phyloP scores from a whole-genome alignment of 306 rosid species.

The Cicer arietinum region DNA sequence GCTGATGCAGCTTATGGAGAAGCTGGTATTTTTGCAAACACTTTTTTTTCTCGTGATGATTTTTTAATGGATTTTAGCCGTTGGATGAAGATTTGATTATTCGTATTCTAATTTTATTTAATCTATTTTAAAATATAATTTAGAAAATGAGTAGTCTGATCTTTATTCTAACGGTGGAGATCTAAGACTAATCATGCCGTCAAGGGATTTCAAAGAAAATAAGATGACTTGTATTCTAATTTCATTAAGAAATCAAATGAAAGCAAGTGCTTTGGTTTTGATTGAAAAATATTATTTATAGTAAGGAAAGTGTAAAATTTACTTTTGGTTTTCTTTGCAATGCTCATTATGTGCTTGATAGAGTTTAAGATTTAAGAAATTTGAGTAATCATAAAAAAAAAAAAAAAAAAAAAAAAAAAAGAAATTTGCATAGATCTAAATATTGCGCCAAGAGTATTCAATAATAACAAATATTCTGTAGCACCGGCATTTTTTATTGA shows the following conservation, averaged over 20 bases:
- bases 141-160: not conserved
- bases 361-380: constrained; percentile 3
- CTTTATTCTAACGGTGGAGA: not conserved
- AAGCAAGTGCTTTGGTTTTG: not conserved
- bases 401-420: not conserved
- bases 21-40: constrained; percentile 61
- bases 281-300: constrained; percentile 5
- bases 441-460: not conserved
- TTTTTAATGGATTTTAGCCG: not conserved
- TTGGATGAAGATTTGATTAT: not conserved
- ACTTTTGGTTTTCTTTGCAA: constrained; percentile 3
- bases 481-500: too few relatives aligned
- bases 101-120: not conserved
- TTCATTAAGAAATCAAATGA: not conserved
- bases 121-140: not conserved
- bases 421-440: constrained; percentile 13
- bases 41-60: not conserved
- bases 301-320: not conserved
- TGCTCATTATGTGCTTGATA: not conserved
- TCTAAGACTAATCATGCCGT: not conserved
- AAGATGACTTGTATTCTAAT: not conserved
- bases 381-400: not conserved
- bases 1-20: constrained; percentile 97
- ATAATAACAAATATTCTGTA: too few relatives aligned
- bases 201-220: not conserved